A percentile compares a stretch with the other conserved stretches of the same genome.
Conservation (phyloP, 2,329 filamentous ascomycete genomes). For the Fusarium sp. region DNA sequence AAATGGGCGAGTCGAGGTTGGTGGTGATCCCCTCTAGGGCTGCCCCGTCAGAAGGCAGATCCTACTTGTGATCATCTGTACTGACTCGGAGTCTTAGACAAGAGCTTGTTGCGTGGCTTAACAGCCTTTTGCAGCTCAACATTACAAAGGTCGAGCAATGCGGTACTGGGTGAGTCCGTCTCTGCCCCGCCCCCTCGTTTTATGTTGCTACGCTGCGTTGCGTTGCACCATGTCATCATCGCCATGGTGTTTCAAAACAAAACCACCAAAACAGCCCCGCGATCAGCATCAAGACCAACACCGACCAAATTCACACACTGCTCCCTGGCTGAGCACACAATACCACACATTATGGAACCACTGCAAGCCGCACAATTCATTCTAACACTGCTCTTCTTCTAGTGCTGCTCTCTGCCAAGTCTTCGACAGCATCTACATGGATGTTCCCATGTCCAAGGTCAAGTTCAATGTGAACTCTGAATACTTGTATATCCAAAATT, state of each 20-base stretch:
- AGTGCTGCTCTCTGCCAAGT: constrained; percentile 97
- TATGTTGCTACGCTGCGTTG: constrained; percentile 14
- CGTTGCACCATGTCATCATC: constrained; percentile 36
- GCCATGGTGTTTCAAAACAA: constrained; percentile 21
- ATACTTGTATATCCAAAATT: constrained; percentile 98
- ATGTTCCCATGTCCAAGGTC: constrained; percentile 93
- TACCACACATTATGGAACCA: background rate
- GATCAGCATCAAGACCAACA: constrained; percentile 9
- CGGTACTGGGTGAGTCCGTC: constrained; percentile 81
- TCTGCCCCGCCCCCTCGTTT: constrained; percentile 45
- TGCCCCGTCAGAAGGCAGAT: constrained; percentile 5
- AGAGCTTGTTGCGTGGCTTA: constrained; percentile 95
- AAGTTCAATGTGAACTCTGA: constrained; percentile 99
- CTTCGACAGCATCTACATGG: constrained; percentile 97
- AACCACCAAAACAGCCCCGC: constrained; percentile 28
- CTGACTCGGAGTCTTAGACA: constrained; percentile 71
- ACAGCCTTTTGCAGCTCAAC: constrained; percentile 97
- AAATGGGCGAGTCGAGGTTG: constrained; percentile 60
- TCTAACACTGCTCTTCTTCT: constrained; percentile 40
- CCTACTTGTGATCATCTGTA: background rate
- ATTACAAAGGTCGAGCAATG: constrained; percentile 99
- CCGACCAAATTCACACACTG: background rate
- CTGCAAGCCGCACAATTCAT: background rate
- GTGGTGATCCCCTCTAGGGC: constrained; percentile 35
- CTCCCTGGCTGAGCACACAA: background rate